phyloP scores from a whole-genome alignment of 228 moss, liverwort and hornwort species.

The Sphagnum fallax region DNA sequence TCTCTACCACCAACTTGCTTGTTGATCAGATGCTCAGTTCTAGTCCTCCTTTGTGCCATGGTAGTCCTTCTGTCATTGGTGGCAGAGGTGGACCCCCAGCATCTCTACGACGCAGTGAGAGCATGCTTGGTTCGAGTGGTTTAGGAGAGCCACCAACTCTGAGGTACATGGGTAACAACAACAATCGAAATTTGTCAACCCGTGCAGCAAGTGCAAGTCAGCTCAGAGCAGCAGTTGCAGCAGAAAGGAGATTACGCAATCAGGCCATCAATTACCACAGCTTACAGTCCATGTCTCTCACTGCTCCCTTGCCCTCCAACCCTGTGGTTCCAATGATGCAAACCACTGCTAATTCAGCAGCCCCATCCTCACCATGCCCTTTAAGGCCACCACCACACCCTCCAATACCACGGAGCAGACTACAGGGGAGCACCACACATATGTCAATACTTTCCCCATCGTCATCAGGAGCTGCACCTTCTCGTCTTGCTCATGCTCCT shows the following conservation, averaged over 20 bases:
- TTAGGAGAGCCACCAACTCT: conserved; percentile 34
- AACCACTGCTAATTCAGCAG: conserved; percentile 21
- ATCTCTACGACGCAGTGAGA: conserved; percentile 29
- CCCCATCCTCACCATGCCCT: conserved; percentile 38
- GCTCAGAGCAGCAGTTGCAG: conserved; percentile 22
- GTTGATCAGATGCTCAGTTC: conserved; percentile 34
- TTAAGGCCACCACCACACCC: conserved; percentile 73
- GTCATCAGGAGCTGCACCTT: conserved; percentile 62
- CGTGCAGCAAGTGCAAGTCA: conserved; percentile 21
- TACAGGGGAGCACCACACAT: conserved; percentile 47
- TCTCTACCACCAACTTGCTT: conserved; percentile 47
- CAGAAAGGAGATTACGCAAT: conserved; percentile 45
- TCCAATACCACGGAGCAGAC: conserved; percentile 54
- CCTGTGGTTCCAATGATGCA: conserved; percentile 17
- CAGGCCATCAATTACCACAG: conserved; percentile 31
- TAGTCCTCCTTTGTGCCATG: conserved; percentile 33
- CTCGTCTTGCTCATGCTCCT: conserved; percentile 57
- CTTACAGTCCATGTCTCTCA: conserved; percentile 17
- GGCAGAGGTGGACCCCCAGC: conserved; percentile 26
- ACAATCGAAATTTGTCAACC: conserved; percentile 20
- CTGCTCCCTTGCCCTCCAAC: background rate
- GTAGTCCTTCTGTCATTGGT: conserved; percentile 19
- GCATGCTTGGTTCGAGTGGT: conserved; percentile 18
- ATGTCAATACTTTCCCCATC: conserved; percentile 39
- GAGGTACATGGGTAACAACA: conserved; percentile 25